These are phyloP conservation scores for Beauveria sp. DNA, from an alignment of 2,329 filamentous ascomycete genomes.

Conservation along the genomic window DNA sequence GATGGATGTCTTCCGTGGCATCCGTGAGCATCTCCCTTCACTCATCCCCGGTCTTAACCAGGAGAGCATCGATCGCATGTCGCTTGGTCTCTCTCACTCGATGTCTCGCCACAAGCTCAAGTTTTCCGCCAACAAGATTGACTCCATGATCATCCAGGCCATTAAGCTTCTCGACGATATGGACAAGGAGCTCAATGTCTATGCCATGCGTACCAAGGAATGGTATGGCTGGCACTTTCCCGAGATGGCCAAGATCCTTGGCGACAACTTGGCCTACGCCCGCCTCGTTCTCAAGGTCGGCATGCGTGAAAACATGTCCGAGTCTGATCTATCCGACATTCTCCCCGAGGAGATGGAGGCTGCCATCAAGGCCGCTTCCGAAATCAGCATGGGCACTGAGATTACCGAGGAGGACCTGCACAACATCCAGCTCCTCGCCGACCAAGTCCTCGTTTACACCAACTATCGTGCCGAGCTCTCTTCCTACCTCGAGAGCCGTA, in stretches of 20 bases:
- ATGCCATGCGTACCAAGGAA: constrained; percentile 98
- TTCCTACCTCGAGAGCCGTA: constrained; percentile 82
- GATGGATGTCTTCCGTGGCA: constrained; percentile 85
- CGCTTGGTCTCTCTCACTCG: constrained; percentile 91
- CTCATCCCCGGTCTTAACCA: constrained; percentile 83
- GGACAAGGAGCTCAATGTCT: constrained; percentile 98
- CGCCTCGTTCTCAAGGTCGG: constrained; percentile 83
- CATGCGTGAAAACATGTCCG: constrained; percentile 72
- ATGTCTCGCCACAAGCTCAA: constrained; percentile 96
- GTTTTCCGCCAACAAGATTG: constrained; percentile 97
- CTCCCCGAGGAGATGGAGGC: constrained; percentile 92
- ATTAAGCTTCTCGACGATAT: constrained; percentile 90
- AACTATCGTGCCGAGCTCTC: constrained; percentile 85
- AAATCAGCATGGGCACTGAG: constrained; percentile 97
- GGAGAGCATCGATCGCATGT: constrained; percentile 87
- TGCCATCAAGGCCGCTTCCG: constrained; percentile 86
- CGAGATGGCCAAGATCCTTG: constrained; percentile 92
- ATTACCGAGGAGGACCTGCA: constrained; percentile 88
- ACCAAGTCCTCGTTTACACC: constrained; percentile 87
- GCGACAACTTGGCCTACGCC: constrained; percentile 93
- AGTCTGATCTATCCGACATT: constrained; percentile 76
- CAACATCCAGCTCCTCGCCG: constrained; percentile 84
- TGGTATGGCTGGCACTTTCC: constrained; percentile 99
- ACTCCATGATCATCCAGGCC: constrained; percentile 98
- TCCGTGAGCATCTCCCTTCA: constrained; percentile 82